Base-by-base conservation (phyloP, 225 moss, liverwort and hornwort species). In the Antitrichia curtipendula region DNA sequence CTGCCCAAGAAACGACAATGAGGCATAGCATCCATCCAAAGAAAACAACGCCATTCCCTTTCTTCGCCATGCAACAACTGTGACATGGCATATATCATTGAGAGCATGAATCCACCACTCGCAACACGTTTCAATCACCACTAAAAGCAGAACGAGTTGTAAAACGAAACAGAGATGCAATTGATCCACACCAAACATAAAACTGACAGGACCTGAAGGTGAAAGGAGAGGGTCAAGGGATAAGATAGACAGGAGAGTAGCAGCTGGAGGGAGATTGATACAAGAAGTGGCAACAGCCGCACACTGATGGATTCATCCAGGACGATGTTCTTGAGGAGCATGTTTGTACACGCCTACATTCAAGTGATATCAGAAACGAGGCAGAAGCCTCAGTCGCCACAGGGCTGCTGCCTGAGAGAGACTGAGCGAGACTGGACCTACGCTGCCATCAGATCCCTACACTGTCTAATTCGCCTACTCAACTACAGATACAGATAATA, bases 401-500 rank as follows among this genome's bases (percentile, higher is more conserved):
- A 84, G 87, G 83, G 58, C 87, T 80, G 58, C 87, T 80, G 80
- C 82, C 80, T 47, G 86, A 27, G 59, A 40, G 87, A 58, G 77
- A 82, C 89, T 64, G 75, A 86, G 64, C 75, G 69, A 58, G 86
- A 86, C 86, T 79, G 68, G 16, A 79, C 79, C 84, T 60, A 41
- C 49, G 78, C 78, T 69, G 84, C 84, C 69, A 88, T 68, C 88
- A 70, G 85, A 85, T 85, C 64, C 85, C 89, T 64, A 73, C 80
- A 54, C 89, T 87, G 81, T 62, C 87, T 89, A 71, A 78, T 88
- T 89, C 80, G 73, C 85, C 89, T 89, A 89, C 84, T 90, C 94
- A 91, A 94, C 91, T 92, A 94, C 88, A 92, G 92, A 90, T 94
- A 92, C 94, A 94, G 89, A 90, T 88, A 91, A 88, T 90, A 50